A percentile compares a stretch with the other conserved stretches of the same genome.
phyloP scores from a whole-genome alignment of 331 rosid genomes.

The Acacia concinna region DNA sequence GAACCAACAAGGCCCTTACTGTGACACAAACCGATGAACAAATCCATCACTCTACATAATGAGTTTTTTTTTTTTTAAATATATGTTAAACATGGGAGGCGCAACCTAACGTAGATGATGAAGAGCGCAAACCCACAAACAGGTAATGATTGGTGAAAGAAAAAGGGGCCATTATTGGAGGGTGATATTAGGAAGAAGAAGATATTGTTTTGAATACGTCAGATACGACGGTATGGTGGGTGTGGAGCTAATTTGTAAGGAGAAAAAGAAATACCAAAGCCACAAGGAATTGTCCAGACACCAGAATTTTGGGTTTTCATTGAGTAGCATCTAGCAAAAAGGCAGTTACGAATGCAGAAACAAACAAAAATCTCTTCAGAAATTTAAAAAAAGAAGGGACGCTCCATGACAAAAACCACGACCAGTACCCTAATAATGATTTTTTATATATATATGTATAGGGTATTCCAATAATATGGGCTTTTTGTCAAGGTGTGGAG shows the following conservation, averaged over 20 bases:
- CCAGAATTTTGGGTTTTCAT: constrained; percentile 7
- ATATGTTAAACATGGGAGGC: neutral
- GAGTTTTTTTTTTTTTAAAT: neutral
- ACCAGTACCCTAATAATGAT: neutral
- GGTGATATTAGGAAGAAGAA: constrained; percentile 37
- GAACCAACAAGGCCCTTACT: neutral
- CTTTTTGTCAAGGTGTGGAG: constrained; percentile 51
- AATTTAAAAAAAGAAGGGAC: neutral
- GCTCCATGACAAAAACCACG: neutral
- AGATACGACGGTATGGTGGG: constrained; percentile 24
- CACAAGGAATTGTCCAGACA: neutral
- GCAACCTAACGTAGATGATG: constrained; percentile 5
- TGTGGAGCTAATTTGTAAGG: constrained; percentile 21
- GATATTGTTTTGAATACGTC: constrained; percentile 32
- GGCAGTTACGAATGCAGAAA: constrained; percentile 17
- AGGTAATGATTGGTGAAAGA: constrained; percentile 28
- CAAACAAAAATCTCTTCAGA: neutral
- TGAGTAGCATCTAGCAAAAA: neutral
- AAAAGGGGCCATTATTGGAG: constrained; percentile 32
- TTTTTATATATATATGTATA: neutral
- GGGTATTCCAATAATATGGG: constrained; percentile 35
- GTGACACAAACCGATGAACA: constrained; percentile 1
- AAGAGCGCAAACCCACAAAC: constrained; percentile 5
- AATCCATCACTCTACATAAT: neutral
- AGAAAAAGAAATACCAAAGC: neutral